A percentile compares a stretch with the other conserved stretches of the same genome.
phyloP scores from a whole-genome alignment of 768 basidiomycete genomes.

The Ephemerocybe angulata region DNA sequence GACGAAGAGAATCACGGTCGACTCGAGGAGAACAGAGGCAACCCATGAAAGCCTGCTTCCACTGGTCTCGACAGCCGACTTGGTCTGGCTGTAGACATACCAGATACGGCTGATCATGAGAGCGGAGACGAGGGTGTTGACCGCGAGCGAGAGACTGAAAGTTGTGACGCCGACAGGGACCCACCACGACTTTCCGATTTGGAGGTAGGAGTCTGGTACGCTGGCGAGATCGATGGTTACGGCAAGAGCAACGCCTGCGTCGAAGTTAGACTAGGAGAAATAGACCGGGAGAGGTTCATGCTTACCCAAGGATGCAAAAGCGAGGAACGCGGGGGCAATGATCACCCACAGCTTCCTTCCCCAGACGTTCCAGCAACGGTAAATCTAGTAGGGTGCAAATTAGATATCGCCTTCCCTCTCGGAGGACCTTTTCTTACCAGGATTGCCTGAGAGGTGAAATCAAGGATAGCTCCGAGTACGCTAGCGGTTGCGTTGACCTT shows the following conservation, averaged over 20 bases:
- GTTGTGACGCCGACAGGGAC: not conserved
- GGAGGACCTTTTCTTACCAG: not conserved
- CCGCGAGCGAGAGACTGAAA: not conserved
- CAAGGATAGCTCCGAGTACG: not conserved
- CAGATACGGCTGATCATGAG: not conserved
- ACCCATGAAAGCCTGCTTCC: not conserved
- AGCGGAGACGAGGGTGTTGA: not conserved
- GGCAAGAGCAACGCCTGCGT: not conserved
- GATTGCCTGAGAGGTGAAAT: not conserved
- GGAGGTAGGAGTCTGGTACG: not conserved
- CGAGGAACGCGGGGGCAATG: not conserved
- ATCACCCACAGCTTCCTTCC: not conserved
- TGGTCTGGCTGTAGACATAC: not conserved
- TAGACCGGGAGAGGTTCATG: too few relatives aligned
- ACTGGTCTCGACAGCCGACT: not conserved
- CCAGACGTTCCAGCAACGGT: conserved; percentile 1
- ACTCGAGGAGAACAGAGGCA: not conserved
- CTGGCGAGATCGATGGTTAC: not conserved
- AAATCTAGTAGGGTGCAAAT: not conserved
- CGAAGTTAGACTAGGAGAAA: not conserved
- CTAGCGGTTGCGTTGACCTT: not conserved
- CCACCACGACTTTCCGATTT: not conserved
- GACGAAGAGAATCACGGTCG: not conserved
- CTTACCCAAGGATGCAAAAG: not conserved
- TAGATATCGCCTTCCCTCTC: not conserved